These are phyloP conservation scores for Aspergillus sp. DNA, from an alignment of 2,329 filamentous ascomycete genomes.

Conservation along the genomic window DNA sequence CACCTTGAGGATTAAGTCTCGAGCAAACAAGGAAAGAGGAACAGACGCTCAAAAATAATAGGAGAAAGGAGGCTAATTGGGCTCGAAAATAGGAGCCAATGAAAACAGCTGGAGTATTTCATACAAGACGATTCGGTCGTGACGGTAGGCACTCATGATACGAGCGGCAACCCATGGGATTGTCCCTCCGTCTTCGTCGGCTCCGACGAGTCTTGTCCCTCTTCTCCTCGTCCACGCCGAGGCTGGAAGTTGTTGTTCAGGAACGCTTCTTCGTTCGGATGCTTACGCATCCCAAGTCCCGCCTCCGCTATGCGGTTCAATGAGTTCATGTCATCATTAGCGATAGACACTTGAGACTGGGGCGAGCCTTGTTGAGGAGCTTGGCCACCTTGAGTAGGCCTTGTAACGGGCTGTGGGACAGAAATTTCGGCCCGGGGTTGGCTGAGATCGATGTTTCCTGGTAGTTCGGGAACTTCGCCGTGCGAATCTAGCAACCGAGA, in stretches of 20 bases:
- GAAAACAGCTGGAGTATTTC: background rate
- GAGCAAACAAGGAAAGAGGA: background rate
- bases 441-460: constrained; percentile 72
- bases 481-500: constrained; percentile 79
- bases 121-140: background rate
- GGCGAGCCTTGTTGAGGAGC: constrained; percentile 28
- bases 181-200: constrained; percentile 28
- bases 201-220: constrained; percentile 27
- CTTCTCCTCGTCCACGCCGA: constrained; percentile 34
- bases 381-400: constrained; percentile 23
- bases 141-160: constrained; percentile 16
- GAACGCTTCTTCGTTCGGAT: constrained; percentile 40
- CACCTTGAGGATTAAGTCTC: constrained; percentile 12
- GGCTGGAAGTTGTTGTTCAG: constrained; percentile 32
- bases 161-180: constrained; percentile 28
- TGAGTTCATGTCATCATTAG: constrained; percentile 42
- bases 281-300: constrained; percentile 45
- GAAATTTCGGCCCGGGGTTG: constrained; percentile 49
- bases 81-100: background rate
- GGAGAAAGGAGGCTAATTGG: background rate
- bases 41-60: constrained; percentile 5
- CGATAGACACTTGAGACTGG: constrained; percentile 26
- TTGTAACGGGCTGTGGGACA: constrained; percentile 26
- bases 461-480: constrained; percentile 80
- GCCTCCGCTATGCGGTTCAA: constrained; percentile 46